Base-by-base conservation (phyloP, 257 asterid genomes). In the Salvia rosmarinus region DNA sequence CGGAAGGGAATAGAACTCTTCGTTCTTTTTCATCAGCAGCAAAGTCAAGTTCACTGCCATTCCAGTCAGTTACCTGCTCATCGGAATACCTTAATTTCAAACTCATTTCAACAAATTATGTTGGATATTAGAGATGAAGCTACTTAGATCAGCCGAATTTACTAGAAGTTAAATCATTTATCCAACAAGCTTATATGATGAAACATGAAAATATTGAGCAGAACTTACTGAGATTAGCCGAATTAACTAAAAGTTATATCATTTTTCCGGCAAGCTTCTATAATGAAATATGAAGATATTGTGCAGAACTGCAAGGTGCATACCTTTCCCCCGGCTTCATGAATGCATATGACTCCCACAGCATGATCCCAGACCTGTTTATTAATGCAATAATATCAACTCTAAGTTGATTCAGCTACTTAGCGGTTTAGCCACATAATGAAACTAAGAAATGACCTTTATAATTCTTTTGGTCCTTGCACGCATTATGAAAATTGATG, bases 301-400 rank as follows among this genome's bases (percentile, higher is more conserved):
- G 51, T 46, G 58, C 59, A 72, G 54, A 63, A 61, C 65, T 23
- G 25, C 71, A 4, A 68, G 66, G 14, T 9, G 34, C 79, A 19
- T 76, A 93, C 98, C 96, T 89, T 89, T 71, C 97, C 97, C 47
- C 96, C 97, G 4, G 98, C 96, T 82, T 94, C 98, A 35, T 74
- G 90, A 76, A 89, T 85, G 66, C 97, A 94, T 73, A 91, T 86
- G 72, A 86, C 81, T 71, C 98, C 98, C 58, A 84, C 96, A 78
- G 97, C 96, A 32, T 90, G 98, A 81, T 94, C 97, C 97, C 98
- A 94, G 2, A 79, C 96, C 98, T 94, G 77, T 65, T 82, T 51
- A 73, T 37, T 4, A 68, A 46, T 0, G n/a, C 73, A 68, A 58
- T 70, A 75, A 52, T 28, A 76, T 81, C 51, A 78, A 65, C 25